Conservation (phyloP, 1,139 yeast genomes). For the Candida gigantensis region DNA sequence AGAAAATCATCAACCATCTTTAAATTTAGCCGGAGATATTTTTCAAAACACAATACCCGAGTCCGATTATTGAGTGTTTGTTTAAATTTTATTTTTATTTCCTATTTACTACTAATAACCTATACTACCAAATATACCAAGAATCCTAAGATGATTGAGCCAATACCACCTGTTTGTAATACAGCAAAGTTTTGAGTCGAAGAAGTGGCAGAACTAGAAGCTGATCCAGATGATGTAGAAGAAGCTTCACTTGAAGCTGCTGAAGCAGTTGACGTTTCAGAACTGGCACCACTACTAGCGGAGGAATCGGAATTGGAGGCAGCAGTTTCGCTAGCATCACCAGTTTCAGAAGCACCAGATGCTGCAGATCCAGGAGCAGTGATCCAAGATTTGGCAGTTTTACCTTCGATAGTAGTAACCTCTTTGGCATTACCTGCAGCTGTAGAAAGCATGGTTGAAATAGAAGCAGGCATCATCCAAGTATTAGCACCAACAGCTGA, state of each 20-base stretch:
- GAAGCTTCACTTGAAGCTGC: conserved; percentile 11
- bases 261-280: conserved; percentile 9
- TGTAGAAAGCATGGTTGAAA: conserved; percentile 31
- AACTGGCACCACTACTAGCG: conserved; percentile 9
- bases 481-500: conserved; percentile 44
- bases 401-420: conserved; percentile 16
- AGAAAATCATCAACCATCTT: too few species aligned
- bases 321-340: conserved; percentile 1
- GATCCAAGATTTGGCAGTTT: conserved; percentile 15
- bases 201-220: conserved; percentile 15
- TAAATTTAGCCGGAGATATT: too few species aligned
- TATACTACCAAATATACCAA: conserved; percentile 10
- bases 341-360: conserved; percentile 12
- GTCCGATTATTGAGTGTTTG: not conserved
- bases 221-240: conserved; percentile 5
- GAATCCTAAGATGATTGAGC: conserved; percentile 12
- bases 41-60: too few species aligned
- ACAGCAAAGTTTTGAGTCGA: conserved; percentile 11
- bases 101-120: not conserved
- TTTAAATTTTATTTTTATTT: too few species aligned
- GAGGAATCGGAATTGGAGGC: conserved; percentile 4
- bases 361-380: conserved; percentile 18
- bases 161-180: conserved; percentile 15
- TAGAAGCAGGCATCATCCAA: conserved; percentile 48
- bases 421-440: conserved; percentile 21